These are phyloP conservation scores for Antarctomyces pellizariae DNA, from an alignment of 495 filamentous ascomycete genomes.

Conservation along the genomic window DNA sequence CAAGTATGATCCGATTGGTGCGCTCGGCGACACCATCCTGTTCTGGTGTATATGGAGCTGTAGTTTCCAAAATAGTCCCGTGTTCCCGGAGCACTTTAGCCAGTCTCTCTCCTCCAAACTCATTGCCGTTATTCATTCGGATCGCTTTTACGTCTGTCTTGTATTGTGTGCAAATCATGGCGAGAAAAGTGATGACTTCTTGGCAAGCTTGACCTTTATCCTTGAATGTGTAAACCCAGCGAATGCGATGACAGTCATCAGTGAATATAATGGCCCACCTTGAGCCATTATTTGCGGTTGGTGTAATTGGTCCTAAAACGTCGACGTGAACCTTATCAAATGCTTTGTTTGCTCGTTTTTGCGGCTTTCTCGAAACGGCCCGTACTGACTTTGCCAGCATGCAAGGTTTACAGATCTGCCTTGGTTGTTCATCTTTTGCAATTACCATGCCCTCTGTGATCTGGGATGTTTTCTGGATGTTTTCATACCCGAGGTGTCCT, in stretches of 20 bases:
- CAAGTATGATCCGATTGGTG: slow-evolving; percentile 2
- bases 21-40: slow-evolving; percentile 5
- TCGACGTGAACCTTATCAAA: not conserved
- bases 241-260: not conserved
- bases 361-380: not conserved
- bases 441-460: not conserved
- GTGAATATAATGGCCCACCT: not conserved
- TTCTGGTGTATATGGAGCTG: slow-evolving; percentile 2
- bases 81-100: not conserved
- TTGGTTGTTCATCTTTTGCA: not conserved
- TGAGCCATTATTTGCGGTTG: not conserved
- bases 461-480: not conserved
- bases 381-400: not conserved
- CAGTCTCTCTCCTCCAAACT: slow-evolving; percentile 1
- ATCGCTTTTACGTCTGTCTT: not conserved
- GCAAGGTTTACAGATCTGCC: not conserved
- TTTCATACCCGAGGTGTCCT: not conserved
- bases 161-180: not conserved
- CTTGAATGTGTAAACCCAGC: not conserved
- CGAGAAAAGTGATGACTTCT: not conserved
- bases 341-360: not conserved
- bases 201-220: not conserved
- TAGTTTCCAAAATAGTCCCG: not conserved
- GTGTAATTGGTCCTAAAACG: not conserved
- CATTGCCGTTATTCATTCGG: not conserved